Evolutionary conservation across 208 protist species (phyloP).

Genomic region (Wallacemonas rigidus): DNA sequence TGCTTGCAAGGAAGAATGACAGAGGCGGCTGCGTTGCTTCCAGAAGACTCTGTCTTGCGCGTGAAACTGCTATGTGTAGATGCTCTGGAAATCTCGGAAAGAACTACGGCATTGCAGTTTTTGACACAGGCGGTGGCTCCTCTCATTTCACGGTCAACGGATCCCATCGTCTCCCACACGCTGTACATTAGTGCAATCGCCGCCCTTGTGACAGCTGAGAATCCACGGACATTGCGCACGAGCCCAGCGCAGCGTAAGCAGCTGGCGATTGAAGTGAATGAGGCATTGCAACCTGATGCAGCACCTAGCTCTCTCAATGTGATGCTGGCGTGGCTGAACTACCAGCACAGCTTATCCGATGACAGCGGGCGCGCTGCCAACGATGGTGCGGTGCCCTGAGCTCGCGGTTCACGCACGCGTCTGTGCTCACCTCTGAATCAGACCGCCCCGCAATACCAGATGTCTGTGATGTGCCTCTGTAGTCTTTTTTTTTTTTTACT

Average conservation of each 20-base stretch:
- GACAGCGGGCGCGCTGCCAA: not conserved
- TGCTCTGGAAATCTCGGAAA: conserved; percentile 36
- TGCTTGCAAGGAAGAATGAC: conserved; percentile 52
- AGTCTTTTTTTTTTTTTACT: conserved; percentile 1
- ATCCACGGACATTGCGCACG: not conserved
- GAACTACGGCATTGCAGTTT: conserved; percentile 33
- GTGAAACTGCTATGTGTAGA: conserved; percentile 66
- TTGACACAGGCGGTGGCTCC: conserved; percentile 44
- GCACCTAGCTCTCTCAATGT: conserved; percentile 62
- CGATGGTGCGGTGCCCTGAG: not conserved
- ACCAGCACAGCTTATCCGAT: conserved; percentile 28
- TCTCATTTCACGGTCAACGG: conserved; percentile 37
- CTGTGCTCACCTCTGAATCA: not conserved
- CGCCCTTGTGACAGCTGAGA: conserved; percentile 18
- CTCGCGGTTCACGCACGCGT: not conserved
- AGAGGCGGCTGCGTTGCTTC: conserved; percentile 51
- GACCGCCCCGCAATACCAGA: not conserved
- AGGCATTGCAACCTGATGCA: conserved; percentile 38
- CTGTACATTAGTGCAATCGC: conserved; percentile 32
- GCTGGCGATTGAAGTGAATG: conserved; percentile 70
- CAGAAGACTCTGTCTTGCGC: conserved; percentile 38
- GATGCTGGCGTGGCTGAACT: conserved; percentile 67
- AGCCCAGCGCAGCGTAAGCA: not conserved
- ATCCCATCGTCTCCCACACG: conserved; percentile 33
- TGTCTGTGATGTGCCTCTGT: not conserved